Conservation (phyloP, 345 rosid genomes). For the Adansonia digitata region DNA sequence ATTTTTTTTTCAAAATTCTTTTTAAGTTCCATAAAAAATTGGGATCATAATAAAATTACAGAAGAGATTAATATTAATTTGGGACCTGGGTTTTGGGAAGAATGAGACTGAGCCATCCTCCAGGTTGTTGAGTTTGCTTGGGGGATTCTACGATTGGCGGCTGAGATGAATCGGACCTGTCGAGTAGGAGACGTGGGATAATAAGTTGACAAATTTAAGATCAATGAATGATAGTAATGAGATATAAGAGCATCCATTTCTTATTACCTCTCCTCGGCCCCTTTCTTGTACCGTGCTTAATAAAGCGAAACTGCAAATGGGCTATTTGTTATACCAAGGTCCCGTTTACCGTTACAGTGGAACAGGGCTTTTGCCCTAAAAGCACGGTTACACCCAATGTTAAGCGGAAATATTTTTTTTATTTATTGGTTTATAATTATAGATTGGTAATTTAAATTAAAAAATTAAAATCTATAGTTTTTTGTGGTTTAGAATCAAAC, state of each 20-base stretch:
- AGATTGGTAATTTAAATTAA: no score
- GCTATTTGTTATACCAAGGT: no score
- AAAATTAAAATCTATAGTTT: no score
- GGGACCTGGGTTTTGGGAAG: conserved; percentile 5
- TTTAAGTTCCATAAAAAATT: background rate
- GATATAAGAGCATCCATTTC: conserved; percentile 1
- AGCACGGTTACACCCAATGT: no score
- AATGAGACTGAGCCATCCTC: conserved; percentile 6
- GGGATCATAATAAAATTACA: background rate
- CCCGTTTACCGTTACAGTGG: no score
- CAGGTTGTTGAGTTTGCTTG: background rate
- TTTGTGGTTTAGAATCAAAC: no score
- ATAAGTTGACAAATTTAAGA: background rate
- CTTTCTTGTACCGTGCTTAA: no score
- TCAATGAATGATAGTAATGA: conserved; percentile 6
- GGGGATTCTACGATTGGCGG: background rate
- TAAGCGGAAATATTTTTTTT: no score
- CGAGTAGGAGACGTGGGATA: conserved; percentile 11
- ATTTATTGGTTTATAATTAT: no score
- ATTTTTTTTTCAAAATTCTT: background rate
- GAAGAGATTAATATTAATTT: background rate
- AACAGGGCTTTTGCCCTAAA: no score
- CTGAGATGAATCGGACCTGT: conserved; percentile 9
- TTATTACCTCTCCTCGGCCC: no score
- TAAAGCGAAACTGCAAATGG: no score